Evolutionary conservation across 2,329 filamentous ascomycete genomes (phyloP), one percentile per base, ranked within the genome.

Genomic region (Plenodomus lindquistii): DNA sequence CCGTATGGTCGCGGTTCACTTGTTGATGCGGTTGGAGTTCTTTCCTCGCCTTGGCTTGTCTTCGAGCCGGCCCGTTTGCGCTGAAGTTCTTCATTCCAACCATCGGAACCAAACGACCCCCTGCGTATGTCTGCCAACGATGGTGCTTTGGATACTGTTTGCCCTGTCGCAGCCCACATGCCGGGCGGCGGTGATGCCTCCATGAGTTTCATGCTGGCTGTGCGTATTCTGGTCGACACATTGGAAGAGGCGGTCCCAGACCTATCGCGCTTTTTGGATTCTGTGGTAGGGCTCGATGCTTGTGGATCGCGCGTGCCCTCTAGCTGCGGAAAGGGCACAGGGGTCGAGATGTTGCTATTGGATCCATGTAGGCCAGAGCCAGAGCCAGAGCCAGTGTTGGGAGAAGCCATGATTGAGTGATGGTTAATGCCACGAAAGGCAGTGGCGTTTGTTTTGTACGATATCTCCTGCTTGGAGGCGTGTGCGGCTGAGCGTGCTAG

Each of bases 91-190:
- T 65, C 60, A 29, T 62, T 61, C 68, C 70, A 72, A 1, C 71
- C 71, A 2, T 65, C 55, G 4, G 61, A 57, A 20, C 64, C 62
- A 46, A 71, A 71, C 11, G 66, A 69, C 22, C 70, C 70, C 42
- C 58, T 62, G 37, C 76, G 63, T 24, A 78, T 77, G 37, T 79
- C 75, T 37, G 61, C 57, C 17, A 78, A 46, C 1, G 74, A 74
- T 4, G 75, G 76, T 13, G 75, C 74, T 52, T 67, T 73, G 8
- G 74, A 66, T 13, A 68, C 73, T 5, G 66, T 66, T 7, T 58
- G 64, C 11, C 74, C 75, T 2, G 74, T 74, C 0, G 76, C 76
- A n/a, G 75, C 73, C 74, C 72, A 75, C 67, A 75, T 73, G 35
- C 75, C 73, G 0, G 69, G 66, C 3, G 73, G 74, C 7, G 69